Evolutionary conservation across 805 yeast species (phyloP).

Genomic region (Sugiyamaella valdiviana): DNA sequence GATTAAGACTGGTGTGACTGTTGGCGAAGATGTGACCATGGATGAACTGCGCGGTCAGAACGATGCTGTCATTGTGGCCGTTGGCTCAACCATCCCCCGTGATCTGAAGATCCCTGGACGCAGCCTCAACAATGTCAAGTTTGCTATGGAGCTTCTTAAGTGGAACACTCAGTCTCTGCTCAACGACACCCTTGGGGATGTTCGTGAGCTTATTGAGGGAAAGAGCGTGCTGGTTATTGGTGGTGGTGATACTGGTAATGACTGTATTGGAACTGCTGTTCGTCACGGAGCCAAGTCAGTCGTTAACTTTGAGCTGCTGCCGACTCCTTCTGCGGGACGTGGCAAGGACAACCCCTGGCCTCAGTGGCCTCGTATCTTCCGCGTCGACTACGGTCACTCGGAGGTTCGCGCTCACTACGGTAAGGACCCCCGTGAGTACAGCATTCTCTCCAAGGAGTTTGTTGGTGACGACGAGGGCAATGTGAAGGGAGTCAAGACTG

Average conservation of each 20-base stretch:
- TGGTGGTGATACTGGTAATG: constrained; percentile 99
- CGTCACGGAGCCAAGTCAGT: constrained; percentile 97
- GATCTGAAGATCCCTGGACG: constrained; percentile 94
- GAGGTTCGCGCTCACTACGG: constrained; percentile 95
- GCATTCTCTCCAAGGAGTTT: constrained; percentile 91
- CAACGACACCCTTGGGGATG: constrained; percentile 70
- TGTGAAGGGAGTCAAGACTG: constrained; percentile 91
- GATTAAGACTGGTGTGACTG: constrained; percentile 67
- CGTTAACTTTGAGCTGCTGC: constrained; percentile 87
- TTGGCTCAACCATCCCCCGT: constrained; percentile 95
- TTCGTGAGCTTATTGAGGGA: constrained; percentile 65
- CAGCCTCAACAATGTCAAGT: constrained; percentile 80
- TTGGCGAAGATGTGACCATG: constrained; percentile 77
- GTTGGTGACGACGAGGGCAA: constrained; percentile 93
- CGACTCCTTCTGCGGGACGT: constrained; percentile 81
- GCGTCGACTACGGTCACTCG: constrained; percentile 96
- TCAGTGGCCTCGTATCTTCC: constrained; percentile 97
- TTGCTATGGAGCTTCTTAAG: constrained; percentile 87
- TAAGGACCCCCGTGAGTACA: constrained; percentile 94
- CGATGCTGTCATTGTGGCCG: constrained; percentile 86
- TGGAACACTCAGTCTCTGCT: constrained; percentile 86
- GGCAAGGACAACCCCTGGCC: constrained; percentile 99
- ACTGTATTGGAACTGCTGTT: constrained; percentile 94
- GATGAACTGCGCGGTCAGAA: constrained; percentile 55
- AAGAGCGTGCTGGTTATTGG: constrained; percentile 95